Evolutionary conservation across 2,329 filamentous ascomycete genomes (phyloP).

Genomic region (Helminthosporium solani): DNA sequence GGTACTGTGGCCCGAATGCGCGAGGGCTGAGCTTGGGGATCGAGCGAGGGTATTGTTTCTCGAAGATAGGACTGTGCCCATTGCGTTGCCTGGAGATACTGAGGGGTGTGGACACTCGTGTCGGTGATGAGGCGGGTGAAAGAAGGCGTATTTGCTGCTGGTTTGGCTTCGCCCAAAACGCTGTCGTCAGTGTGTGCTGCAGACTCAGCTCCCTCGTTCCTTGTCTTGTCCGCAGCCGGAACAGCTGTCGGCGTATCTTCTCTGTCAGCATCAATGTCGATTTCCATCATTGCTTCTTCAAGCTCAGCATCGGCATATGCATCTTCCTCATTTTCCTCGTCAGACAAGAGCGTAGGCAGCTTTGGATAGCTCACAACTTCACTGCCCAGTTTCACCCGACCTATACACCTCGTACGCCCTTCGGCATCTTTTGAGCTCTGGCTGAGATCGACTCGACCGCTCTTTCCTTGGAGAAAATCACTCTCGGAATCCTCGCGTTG

Average conservation of each 20-base stretch:
- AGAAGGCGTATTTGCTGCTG: slow-evolving; percentile 1
- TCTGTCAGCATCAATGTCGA: slow-evolving; percentile 13
- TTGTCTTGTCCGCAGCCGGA: background rate
- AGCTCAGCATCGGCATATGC: slow-evolving; percentile 31
- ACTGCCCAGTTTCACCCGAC: slow-evolving; percentile 15
- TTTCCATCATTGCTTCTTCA: slow-evolving; percentile 20
- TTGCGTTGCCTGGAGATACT: slow-evolving; percentile 25
- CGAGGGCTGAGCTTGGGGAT: slow-evolving; percentile 9
- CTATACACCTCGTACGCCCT: slow-evolving; percentile 15
- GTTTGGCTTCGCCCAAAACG: background rate
- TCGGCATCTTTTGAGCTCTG: background rate
- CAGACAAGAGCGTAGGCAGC: slow-evolving; percentile 10
- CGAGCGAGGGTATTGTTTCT: slow-evolving; percentile 28
- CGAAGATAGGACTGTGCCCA: slow-evolving; percentile 35
- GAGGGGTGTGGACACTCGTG: slow-evolving; percentile 12
- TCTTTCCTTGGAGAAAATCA: slow-evolving; percentile 7
- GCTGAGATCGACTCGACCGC: background rate
- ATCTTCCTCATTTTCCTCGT: slow-evolving; percentile 12
- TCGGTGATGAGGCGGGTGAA: background rate
- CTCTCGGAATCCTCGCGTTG: slow-evolving; percentile 13
- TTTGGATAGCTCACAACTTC: slow-evolving; percentile 21
- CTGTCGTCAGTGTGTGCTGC: background rate
- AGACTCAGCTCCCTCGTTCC: background rate
- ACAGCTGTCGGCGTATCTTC: background rate
- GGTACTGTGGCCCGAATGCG: slow-evolving; percentile 34